Base-by-base conservation (phyloP, 495 filamentous ascomycete genomes). In the Stereocaulon alpinum region DNA sequence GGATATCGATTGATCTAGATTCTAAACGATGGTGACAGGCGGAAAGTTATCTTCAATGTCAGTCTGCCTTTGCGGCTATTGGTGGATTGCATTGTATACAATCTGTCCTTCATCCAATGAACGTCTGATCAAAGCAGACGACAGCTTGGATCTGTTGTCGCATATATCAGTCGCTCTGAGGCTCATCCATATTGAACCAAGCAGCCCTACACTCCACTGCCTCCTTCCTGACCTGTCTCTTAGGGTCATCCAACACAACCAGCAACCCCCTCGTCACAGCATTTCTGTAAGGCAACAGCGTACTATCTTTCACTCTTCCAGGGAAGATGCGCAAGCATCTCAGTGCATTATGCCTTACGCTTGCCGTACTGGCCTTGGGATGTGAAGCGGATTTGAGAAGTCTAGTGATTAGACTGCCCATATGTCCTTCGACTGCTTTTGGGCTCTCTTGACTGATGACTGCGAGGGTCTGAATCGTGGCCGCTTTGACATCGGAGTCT, bases 121-220 rank as follows among this genome's bases (percentile, higher is more conserved):
- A 24, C 1, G 24, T 24, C 24, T 24, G 24, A 24, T 15, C 6
- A 27, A 29, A 18, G 29, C 49, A 32, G 17, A 10, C 11, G 6
- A 53, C n/a, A 2, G 4, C 6, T 30, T 14, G 1, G 7, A 3
- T 29, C 1, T 6, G 14, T 22, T 27, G 18, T 14, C 6, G 45
- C 22, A 4, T 7, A 27, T 37, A 15, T 60, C 45, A 63, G 12
- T 64, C 62, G 47, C 62, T 64, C 20, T 64, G 48, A 4, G 76
- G 77, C 20, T 83, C 84, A 74, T 85, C 86, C 69, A 86, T 73
- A 20, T 78, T 77, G 43, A 85, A 70, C 86, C 86, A 89, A 45
- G 72, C 80, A n/a, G 71, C 75, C 40, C 86, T 64, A 69, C 84
- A 86, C 73, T 81, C 80, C 32, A 89, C 86, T 29, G 83, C 86